Base-by-base conservation (phyloP, 23 red algal genomes). In the Gracilaria gracilis region DNA sequence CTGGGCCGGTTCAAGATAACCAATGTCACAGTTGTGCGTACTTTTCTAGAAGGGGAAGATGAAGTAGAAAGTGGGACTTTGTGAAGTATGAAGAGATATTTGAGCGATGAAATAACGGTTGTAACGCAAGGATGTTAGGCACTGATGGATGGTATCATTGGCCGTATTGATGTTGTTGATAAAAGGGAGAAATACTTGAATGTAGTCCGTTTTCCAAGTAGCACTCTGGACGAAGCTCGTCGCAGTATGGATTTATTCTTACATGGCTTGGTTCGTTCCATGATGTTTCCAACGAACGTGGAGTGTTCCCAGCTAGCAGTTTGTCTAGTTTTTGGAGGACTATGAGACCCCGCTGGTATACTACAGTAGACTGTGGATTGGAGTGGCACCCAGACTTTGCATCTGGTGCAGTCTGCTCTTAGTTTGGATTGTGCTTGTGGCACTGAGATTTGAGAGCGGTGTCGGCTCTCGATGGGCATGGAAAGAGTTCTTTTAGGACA, bases 401-500 rank as follows among this genome's bases (percentile, higher is more conserved):
- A 67, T 67, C 16, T 31, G 4, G 7, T 2, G 4, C 2, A 24
- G 9, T 31, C 24, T 67, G 24, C 20, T 67, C 1, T 13, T 67
- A 1, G 33, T 33, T 2, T 67, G 62, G 62, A 33, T 67, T 13
- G 11, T 31, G 33, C 11, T 67, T 3, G 62, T 36, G 62, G 17
- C 32, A 31, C 5, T 33, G 2, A 28, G 24, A 67, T 11, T 67
- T 9, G 62, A 67, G 33, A 31, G 33, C 9, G 2, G 33, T 9
- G 62, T 67, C 0, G 62, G 32, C 24, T 67, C 62, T 12, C 62
- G 62, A 67, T 67, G 27, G 62, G 62, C 62, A 35, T 67, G 62
- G 62, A 67, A 67, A 15, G 62, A 67, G 32, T 67, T 67, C 62
- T 67, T 67, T 21, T 5, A 67, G 17, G 33, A 36, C 25, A 67